These are phyloP conservation scores for Planoprotostelium fungivorum DNA, from an alignment of 78 protist species.

Conservation along the genomic window DNA sequence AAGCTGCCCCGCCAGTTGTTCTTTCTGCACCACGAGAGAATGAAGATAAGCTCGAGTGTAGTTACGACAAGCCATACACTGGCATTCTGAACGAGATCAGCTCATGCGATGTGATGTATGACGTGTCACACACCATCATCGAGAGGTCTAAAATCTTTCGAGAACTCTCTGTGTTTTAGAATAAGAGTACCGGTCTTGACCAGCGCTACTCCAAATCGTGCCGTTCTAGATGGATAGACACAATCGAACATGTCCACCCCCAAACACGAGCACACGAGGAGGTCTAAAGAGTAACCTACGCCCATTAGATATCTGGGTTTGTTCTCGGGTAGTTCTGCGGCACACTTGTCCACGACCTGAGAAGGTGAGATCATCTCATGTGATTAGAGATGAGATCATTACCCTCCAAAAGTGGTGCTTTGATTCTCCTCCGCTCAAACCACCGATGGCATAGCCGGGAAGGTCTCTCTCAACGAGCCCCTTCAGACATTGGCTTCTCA, in stretches of 20 bases:
- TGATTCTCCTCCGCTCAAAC: constrained; percentile 92
- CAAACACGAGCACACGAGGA: constrained; percentile 90
- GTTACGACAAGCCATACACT: constrained; percentile 48
- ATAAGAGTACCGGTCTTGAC: constrained; percentile 44
- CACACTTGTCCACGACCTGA: constrained; percentile 54
- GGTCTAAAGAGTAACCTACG: constrained; percentile 93
- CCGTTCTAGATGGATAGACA: constrained; percentile 94
- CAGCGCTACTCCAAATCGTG: constrained; percentile 89
- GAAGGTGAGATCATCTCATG: background rate
- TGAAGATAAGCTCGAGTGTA: constrained; percentile 84
- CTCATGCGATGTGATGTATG: background rate
- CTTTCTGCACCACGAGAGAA: constrained; percentile 40
- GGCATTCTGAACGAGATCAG: constrained; percentile 7
- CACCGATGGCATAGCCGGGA: constrained; percentile 97
- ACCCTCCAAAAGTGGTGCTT: constrained; percentile 79
- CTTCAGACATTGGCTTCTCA: constrained; percentile 63
- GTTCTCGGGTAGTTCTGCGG: constrained; percentile 73
- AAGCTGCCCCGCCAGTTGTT: constrained; percentile 69
- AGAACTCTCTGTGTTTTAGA: constrained; percentile 22
- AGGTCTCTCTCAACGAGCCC: constrained; percentile 68
- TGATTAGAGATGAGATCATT: background rate
- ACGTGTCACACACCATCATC: constrained; percentile 1
- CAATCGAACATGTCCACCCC: constrained; percentile 99
- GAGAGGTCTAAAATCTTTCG: constrained; percentile 22
- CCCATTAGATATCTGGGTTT: constrained; percentile 96